Conservation (phyloP, 2,329 filamentous ascomycete genomes). For the Periconia sp. region DNA sequence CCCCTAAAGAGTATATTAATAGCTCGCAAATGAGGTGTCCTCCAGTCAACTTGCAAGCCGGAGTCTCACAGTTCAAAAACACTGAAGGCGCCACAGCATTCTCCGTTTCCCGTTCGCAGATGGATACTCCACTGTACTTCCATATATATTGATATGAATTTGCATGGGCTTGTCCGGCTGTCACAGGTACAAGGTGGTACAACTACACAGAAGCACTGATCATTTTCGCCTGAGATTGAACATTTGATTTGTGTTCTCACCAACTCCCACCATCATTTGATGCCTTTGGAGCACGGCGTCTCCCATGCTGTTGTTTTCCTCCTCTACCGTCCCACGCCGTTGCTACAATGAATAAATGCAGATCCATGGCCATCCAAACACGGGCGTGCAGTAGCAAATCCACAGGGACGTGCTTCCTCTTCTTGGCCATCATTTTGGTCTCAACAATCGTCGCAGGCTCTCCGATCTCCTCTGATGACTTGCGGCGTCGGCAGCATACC, state of each 20-base stretch:
- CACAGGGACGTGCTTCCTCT: not conserved
- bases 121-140: not conserved
- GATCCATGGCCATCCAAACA: not conserved
- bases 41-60: not conserved
- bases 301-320: no score
- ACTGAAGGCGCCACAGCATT: not conserved
- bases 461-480: slow-evolving; percentile 1
- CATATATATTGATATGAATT: not conserved
- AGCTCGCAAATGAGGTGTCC: not conserved
- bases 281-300: no score
- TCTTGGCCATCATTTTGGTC: not conserved
- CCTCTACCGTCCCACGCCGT: no score
- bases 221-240: not conserved
- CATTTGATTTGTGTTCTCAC: not conserved
- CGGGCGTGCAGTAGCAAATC: not conserved
- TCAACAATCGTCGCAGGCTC: not conserved
- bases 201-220: slow-evolving; percentile 1
- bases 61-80: not conserved
- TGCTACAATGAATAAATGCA: not conserved
- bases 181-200: not conserved
- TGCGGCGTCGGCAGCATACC: not conserved
- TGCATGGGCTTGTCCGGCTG: not conserved
- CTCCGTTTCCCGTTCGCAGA: not conserved
- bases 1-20: not conserved
- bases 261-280: no score